phyloP scores from a whole-genome alignment of 179 eudicot genomes.

The Beta corolliflora region DNA sequence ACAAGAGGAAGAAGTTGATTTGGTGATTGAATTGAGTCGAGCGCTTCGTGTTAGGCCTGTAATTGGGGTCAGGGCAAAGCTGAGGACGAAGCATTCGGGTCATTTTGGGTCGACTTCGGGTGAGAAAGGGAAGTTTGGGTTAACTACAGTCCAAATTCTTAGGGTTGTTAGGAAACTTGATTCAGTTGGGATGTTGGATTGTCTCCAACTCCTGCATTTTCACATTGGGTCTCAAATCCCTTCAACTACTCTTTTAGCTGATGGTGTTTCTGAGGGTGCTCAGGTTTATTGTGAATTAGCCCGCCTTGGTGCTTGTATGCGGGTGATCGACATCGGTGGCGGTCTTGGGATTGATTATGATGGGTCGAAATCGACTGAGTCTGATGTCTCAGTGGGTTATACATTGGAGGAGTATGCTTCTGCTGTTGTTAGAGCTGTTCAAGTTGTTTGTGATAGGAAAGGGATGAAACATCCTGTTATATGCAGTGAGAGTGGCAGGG shows the following conservation, averaged over 20 bases:
- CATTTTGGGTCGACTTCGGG: slow-evolving; percentile 96
- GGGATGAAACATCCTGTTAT: slow-evolving; percentile 61
- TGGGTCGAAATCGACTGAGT: slow-evolving; percentile 69
- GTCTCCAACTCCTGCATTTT: slow-evolving; percentile 84
- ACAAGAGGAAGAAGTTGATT: slow-evolving; percentile 79
- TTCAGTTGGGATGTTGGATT: slow-evolving; percentile 69
- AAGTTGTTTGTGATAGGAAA: slow-evolving; percentile 59
- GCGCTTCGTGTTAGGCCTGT: slow-evolving; percentile 65
- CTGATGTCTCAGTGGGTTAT: slow-evolving; percentile 82
- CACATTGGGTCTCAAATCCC: slow-evolving; percentile 99
- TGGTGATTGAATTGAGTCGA: slow-evolving; percentile 62
- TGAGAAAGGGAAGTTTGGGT: slow-evolving; percentile 92
- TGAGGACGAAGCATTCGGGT: slow-evolving; percentile 85
- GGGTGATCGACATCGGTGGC: slow-evolving; percentile 85
- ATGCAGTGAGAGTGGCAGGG: slow-evolving; percentile 88
- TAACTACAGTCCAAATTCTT: slow-evolving; percentile 66
- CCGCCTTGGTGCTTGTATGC: slow-evolving; percentile 80
- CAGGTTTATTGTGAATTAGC: slow-evolving; percentile 76
- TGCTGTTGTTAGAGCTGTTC: slow-evolving; percentile 66
- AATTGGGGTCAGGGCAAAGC: slow-evolving; percentile 83
- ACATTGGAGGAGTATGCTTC: slow-evolving; percentile 75
- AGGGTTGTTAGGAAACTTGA: slow-evolving; percentile 71
- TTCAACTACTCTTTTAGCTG: slow-evolving; percentile 55
- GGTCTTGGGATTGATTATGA: slow-evolving; percentile 95
- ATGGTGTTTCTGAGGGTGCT: slow-evolving; percentile 86